Evolutionary conservation across 2,329 filamentous ascomycete species (phyloP).

Genomic region (Ophiostoma australiae): DNA sequence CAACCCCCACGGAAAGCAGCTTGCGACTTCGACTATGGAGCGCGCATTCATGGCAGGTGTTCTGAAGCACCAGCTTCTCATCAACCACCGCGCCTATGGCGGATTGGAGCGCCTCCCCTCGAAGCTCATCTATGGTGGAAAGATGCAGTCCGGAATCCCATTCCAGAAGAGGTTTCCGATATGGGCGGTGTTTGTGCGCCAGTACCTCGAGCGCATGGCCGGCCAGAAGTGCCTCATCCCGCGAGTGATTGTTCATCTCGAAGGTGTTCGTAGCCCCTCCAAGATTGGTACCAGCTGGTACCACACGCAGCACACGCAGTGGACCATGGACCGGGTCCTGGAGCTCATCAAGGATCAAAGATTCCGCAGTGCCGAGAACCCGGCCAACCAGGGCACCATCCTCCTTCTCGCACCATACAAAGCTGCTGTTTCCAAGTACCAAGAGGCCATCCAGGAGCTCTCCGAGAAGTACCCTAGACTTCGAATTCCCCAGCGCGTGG

Average conservation of each 20-base stretch:
- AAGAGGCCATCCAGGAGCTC: conserved; percentile 28
- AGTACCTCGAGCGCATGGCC: conserved; percentile 26
- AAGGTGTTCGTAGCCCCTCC: conserved; percentile 25
- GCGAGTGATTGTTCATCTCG: conserved; percentile 35
- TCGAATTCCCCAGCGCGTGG: conserved; percentile 31
- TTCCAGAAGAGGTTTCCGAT: conserved; percentile 24
- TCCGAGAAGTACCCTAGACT: conserved; percentile 31
- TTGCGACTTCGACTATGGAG: conserved; percentile 32
- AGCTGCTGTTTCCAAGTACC: conserved; percentile 37
- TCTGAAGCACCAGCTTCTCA: conserved; percentile 30
- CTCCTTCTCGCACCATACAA: conserved; percentile 45
- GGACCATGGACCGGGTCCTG: conserved; percentile 35
- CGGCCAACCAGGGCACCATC: conserved; percentile 35
- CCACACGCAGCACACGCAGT: conserved; percentile 39
- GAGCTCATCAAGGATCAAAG: conserved; percentile 33
- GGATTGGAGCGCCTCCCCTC: conserved; percentile 40
- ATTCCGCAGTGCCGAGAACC: conserved; percentile 34
- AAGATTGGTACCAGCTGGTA: conserved; percentile 37
- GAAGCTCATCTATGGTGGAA: conserved; percentile 39
- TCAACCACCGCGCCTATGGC: conserved; percentile 32
- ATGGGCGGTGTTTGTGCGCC: conserved; percentile 24
- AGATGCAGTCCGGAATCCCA: conserved; percentile 36
- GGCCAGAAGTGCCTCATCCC: conserved; percentile 33
- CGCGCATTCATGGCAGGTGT: conserved; percentile 29
- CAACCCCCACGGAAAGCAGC: conserved; percentile 27